Conservation (phyloP, 208 protist species). For the Naegleria gruberi region DNA sequence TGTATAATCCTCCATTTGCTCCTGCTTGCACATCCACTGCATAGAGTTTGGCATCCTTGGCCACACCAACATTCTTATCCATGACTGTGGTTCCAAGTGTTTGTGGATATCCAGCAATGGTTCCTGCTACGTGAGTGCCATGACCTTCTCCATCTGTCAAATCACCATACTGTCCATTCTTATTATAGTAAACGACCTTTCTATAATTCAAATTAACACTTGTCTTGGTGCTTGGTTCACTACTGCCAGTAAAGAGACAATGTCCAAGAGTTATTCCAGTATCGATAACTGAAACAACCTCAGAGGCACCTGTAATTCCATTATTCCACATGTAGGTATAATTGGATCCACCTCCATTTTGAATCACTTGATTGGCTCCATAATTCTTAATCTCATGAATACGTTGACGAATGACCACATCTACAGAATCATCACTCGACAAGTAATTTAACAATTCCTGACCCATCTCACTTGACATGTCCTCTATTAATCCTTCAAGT, state of each 20-base stretch:
- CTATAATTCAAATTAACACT: not conserved
- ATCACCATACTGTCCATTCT: slow-evolving; percentile 30
- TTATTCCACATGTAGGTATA: not conserved
- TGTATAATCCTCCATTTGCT: not conserved
- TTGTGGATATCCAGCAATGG: not conserved
- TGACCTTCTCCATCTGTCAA: not conserved
- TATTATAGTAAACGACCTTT: not conserved
- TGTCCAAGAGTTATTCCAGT: not conserved
- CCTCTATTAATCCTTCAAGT: not conserved
- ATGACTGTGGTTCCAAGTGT: not conserved
- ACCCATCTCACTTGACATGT: not conserved
- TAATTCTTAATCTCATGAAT: not conserved
- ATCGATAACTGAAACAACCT: not conserved
- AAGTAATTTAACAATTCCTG: not conserved
- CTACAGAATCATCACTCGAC: not conserved
- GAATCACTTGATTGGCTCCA: not conserved
- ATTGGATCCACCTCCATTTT: not conserved
- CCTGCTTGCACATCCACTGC: not conserved
- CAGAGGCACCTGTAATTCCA: not conserved
- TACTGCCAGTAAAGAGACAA: not conserved
- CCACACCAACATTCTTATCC: not conserved
- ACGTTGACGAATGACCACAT: not conserved
- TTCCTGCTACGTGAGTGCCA: not conserved
- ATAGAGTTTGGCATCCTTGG: not conserved
- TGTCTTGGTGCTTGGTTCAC: not conserved